phyloP scores from a whole-genome alignment of 805 yeast species.

The Cyberlindnera lachancei region DNA sequence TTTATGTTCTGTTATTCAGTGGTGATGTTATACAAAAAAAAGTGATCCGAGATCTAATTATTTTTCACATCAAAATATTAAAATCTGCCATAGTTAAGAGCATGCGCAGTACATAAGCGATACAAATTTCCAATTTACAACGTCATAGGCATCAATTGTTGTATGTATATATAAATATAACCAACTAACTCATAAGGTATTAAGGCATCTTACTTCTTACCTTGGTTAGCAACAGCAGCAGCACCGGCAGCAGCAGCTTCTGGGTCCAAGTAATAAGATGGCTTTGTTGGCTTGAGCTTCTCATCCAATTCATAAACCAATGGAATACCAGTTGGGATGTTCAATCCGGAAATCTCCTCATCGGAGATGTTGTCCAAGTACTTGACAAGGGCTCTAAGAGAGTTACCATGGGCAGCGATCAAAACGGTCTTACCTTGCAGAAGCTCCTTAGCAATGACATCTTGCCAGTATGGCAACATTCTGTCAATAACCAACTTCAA shows the following conservation, averaged over 20 bases:
- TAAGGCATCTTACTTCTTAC: conserved; percentile 40
- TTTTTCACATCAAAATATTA: too few species aligned
- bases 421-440: conserved; percentile 83
- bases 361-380: conserved; percentile 91
- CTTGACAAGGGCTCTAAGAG: conserved; percentile 93
- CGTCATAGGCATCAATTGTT: too few species aligned
- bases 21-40: too few species aligned
- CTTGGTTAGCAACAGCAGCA: conserved; percentile 98
- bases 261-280: conserved; percentile 95
- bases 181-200: too few species aligned
- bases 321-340: conserved; percentile 98
- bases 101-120: too few species aligned
- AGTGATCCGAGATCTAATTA: too few species aligned
- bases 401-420: conserved; percentile 97
- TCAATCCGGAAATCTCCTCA: conserved; percentile 85
- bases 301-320: conserved; percentile 92
- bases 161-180: too few species aligned
- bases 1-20: too few species aligned
- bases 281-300: conserved; percentile 80
- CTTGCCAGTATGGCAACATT: conserved; percentile 95
- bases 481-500: conserved; percentile 92
- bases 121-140: too few species aligned
- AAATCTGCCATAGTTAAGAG: too few species aligned
- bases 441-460: conserved; percentile 78
- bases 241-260: conserved; percentile 99